A percentile compares a stretch with the other conserved stretches of the same genome.
Evolutionary conservation across 768 basidiomycete species (phyloP).

Genomic region (Amanita fuliginea): DNA sequence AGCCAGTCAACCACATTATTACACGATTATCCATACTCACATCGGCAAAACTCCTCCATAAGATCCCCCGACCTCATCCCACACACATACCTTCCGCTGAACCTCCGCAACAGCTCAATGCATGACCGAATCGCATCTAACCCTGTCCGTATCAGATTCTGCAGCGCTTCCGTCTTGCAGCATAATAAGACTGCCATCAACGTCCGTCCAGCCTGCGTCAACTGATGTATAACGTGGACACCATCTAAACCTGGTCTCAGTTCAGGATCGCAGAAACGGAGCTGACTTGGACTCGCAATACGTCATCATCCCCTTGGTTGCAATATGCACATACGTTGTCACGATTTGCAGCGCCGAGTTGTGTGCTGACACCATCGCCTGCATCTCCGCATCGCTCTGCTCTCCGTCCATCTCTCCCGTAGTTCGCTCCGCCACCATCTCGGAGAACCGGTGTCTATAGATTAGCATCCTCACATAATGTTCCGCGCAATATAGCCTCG

Average conservation of each 20-base stretch:
- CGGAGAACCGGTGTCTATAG: conserved; percentile 78
- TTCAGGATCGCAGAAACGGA: conserved; percentile 5
- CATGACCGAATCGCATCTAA: conserved; percentile 83
- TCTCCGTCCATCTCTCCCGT: conserved; percentile 29
- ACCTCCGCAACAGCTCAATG: conserved; percentile 76
- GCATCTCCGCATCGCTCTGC: conserved; percentile 58
- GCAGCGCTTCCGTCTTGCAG: conserved; percentile 71
- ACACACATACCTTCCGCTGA: conserved; percentile 88
- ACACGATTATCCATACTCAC: too few species aligned
- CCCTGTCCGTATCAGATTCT: conserved; percentile 68
- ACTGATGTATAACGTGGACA: conserved; percentile 90
- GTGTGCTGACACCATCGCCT: conserved; percentile 70
- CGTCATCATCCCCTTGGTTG: conserved; percentile 85
- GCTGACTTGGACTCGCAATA: conserved; percentile 55
- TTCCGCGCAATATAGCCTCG: conserved; percentile 77
- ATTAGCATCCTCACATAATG: conserved; percentile 84
- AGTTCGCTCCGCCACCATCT: conserved; percentile 61
- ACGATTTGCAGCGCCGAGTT: conserved; percentile 74
- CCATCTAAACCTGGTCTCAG: conserved; percentile 45
- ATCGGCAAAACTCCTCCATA: conserved; percentile 90
- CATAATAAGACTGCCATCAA: conserved; percentile 80
- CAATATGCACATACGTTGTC: conserved; percentile 72
- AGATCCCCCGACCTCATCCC: conserved; percentile 85
- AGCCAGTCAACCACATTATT: too few species aligned
- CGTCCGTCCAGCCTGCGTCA: conserved; percentile 89